A percentile compares a stretch with the other conserved stretches of the same genome.
Conservation (phyloP, 2,329 filamentous ascomycete species). For the Aspergillus neoniger region DNA sequence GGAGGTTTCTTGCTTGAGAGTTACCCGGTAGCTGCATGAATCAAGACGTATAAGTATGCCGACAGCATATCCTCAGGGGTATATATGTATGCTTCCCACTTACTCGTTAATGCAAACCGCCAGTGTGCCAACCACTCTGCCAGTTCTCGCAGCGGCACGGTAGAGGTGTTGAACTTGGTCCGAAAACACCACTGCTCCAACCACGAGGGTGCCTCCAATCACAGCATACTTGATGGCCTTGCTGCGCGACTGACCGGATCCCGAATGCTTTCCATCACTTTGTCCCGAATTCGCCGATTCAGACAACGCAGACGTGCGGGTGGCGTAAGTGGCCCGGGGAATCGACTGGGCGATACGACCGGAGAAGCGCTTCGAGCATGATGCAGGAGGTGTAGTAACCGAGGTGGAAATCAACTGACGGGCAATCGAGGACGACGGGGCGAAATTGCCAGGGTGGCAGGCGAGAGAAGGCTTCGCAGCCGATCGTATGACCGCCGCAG, state of each 20-base stretch:
- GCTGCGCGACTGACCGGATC: slow-evolving; percentile 20
- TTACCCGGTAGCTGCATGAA: slow-evolving; percentile 73
- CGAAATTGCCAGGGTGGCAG: slow-evolving; percentile 9
- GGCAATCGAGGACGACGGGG: not conserved
- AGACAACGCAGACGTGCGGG: slow-evolving; percentile 19
- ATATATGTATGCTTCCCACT: slow-evolving; percentile 32
- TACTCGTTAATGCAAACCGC: slow-evolving; percentile 88
- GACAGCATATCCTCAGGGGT: not conserved
- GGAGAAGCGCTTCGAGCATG: not conserved
- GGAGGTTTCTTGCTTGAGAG: slow-evolving; percentile 68
- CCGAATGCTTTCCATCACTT: slow-evolving; percentile 15
- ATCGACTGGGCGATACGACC: not conserved
- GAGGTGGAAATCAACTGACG: not conserved
- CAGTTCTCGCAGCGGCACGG: slow-evolving; percentile 72
- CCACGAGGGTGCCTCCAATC: slow-evolving; percentile 41
- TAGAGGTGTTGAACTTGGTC: slow-evolving; percentile 76
- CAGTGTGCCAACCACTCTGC: slow-evolving; percentile 73
- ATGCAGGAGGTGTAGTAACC: not conserved
- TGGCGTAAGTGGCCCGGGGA: slow-evolving; percentile 22
- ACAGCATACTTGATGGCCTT: slow-evolving; percentile 37
- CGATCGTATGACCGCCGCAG: slow-evolving; percentile 31
- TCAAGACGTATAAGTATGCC: slow-evolving; percentile 10
- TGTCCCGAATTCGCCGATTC: slow-evolving; percentile 11
- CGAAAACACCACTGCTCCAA: slow-evolving; percentile 52
- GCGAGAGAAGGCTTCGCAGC: slow-evolving; percentile 21